A percentile compares a stretch with the other conserved stretches of the same genome.
phyloP scores from a whole-genome alignment of 2,329 filamentous ascomycete species.

The Fusarium subglutinans region DNA sequence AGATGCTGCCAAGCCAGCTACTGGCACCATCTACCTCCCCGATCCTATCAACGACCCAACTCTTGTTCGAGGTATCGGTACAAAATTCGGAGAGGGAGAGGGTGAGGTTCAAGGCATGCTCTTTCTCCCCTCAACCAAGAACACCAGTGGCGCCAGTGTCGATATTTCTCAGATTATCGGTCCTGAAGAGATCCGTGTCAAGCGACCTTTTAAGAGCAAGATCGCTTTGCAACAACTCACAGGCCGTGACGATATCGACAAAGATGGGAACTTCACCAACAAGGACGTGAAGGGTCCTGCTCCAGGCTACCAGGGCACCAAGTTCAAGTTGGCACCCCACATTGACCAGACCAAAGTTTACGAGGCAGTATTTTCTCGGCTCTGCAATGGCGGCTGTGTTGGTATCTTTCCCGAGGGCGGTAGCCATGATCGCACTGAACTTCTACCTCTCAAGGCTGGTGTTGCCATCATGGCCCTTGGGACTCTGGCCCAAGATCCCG shows the following conservation, averaged over 20 bases:
- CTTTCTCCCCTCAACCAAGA: conserved; percentile 85
- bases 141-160: conserved; percentile 77
- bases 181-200: conserved; percentile 82
- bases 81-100: conserved; percentile 78
- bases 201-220: conserved; percentile 84
- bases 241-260: conserved; percentile 76
- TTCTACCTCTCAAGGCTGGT: conserved; percentile 93
- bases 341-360: conserved; percentile 96
- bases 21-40: conserved; percentile 86
- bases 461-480: conserved; percentile 98
- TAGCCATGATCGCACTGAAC: conserved; percentile 91
- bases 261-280: conserved; percentile 70
- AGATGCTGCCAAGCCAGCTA: conserved; percentile 82
- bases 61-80: conserved; percentile 79
- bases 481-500: conserved; percentile 82
- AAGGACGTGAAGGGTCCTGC: conserved; percentile 62
- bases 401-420: conserved; percentile 98
- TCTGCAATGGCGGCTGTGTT: conserved; percentile 86
- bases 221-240: conserved; percentile 83
- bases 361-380: conserved; percentile 86
- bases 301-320: conserved; percentile 77
- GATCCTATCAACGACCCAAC: conserved; percentile 87
- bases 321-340: conserved; percentile 89
- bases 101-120: conserved; percentile 84
- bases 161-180: conserved; percentile 85